Evolutionary conservation across 1,284 basidiomycete species (phyloP).

Genomic region (Macrocybe sp.): DNA sequence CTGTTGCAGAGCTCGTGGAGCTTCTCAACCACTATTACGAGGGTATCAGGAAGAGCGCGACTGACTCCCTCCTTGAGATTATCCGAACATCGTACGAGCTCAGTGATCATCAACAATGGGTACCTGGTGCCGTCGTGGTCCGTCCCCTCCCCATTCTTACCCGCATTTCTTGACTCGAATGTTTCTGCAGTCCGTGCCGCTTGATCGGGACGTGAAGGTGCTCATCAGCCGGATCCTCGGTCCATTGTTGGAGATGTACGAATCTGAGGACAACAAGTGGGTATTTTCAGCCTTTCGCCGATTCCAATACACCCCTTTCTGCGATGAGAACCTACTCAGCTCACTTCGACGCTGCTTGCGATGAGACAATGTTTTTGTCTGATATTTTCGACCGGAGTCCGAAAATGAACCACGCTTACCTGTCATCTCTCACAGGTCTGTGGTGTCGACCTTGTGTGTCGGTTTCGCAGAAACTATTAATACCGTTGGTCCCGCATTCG

Average conservation of each 20-base stretch:
- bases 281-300: slow-evolving; percentile 29
- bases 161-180: slow-evolving; percentile 1
- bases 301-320: slow-evolving; percentile 8
- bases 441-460: slow-evolving; percentile 83
- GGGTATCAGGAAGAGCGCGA: slow-evolving; percentile 94
- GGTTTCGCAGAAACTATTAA: slow-evolving; percentile 88
- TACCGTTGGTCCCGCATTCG: slow-evolving; percentile 84
- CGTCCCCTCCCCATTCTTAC: slow-evolving; percentile 22
- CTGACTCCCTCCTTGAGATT: slow-evolving; percentile 86
- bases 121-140: slow-evolving; percentile 65
- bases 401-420: not conserved
- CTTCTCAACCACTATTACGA: slow-evolving; percentile 95
- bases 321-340: slow-evolving; percentile 77
- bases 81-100: slow-evolving; percentile 93
- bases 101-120: slow-evolving; percentile 80
- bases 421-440: slow-evolving; percentile 50
- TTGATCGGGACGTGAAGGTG: slow-evolving; percentile 78
- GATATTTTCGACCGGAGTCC: not conserved
- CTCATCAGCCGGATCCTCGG: slow-evolving; percentile 77
- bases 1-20: slow-evolving; percentile 78
- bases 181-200: slow-evolving; percentile 38
- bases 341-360: slow-evolving; percentile 73
- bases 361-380: slow-evolving; percentile 48
- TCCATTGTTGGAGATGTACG: slow-evolving; percentile 85
- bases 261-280: slow-evolving; percentile 97